A percentile compares a stretch with the other conserved stretches of the same genome.
Evolutionary conservation across 2,329 filamentous ascomycete genomes (phyloP).

Genomic region (Aspergillus spinulosporus): DNA sequence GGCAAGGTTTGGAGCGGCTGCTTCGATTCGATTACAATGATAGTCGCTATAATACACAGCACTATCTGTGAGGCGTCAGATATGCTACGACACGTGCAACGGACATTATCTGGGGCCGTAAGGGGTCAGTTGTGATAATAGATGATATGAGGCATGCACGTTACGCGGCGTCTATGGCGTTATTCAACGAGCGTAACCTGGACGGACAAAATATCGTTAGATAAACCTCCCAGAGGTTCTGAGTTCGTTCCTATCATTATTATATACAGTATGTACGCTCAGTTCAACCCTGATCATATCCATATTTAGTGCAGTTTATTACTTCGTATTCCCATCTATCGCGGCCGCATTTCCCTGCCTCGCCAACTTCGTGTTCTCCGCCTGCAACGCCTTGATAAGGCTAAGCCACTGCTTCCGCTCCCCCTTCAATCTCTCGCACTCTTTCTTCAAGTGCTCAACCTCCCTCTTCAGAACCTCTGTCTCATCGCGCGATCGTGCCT

Average conservation of each 20-base stretch:
- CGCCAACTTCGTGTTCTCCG: conserved; percentile 55
- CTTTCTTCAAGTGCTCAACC: conserved; percentile 49
- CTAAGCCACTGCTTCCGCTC: conserved; percentile 53
- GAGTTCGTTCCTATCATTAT: not conserved
- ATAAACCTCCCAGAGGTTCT: not conserved
- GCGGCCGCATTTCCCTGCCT: conserved; percentile 4
- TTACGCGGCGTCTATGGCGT: not conserved
- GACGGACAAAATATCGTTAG: not conserved
- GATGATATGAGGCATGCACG: not conserved
- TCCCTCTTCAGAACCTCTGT: conserved; percentile 51
- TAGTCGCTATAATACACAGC: not conserved
- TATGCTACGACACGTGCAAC: not conserved
- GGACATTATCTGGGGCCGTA: not conserved
- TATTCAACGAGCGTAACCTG: not conserved
- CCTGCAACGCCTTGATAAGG: conserved; percentile 57
- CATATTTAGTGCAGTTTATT: not conserved
- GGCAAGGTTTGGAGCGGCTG: too few relatives aligned
- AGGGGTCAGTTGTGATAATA: too few relatives aligned
- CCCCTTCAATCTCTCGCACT: conserved; percentile 48
- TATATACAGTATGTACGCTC: not conserved
- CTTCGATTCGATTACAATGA: too few relatives aligned
- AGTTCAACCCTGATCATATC: not conserved
- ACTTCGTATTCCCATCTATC: not conserved
- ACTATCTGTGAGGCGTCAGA: not conserved
- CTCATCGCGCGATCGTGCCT: conserved; percentile 41